Evolutionary conservation across 257 asterid species (phyloP), one percentile per base, ranked within the genome.

Genomic region (Mitragyna speciosa): DNA sequence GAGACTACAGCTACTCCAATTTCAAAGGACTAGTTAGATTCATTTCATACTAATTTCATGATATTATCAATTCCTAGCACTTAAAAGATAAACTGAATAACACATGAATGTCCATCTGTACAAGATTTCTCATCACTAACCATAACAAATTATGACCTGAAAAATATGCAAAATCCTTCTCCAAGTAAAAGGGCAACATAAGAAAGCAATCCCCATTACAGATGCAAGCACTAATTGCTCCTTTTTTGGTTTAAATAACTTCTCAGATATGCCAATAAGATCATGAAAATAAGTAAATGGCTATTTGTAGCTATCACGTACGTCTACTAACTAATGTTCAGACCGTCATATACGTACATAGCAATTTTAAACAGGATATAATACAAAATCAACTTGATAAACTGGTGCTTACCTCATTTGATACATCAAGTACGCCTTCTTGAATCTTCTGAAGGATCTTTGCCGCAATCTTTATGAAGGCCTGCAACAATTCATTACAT

Each of bases 371-470:
- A 28, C 19, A 61, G 33, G 2, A 26, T n/a, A 11, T 26, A 61
- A 2, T 70, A 56, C 65, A 52, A 41, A 16, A 36, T 26, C 24
- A 81, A 65, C 33, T 8, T 54, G 81, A 15, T 22, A 7, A 72
- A 56, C 36, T n/a, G 61, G 72, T 6, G 76, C 72, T 88, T 82
- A 91, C 97, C 91, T 93, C 97, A 14, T 89, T 90, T 33, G 96
- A 91, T 26, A 90, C 92, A 71, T 91, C 94, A 81, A 89, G 74
- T 24, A 92, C 92, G 11, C 97, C 96, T 72, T 91, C 94, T 76
- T 92, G 89, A 78, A 92, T 92, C 84, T 91, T 92, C 85, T 90
- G 86, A 81, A 88, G 96, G 82, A 92, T 90, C 87, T 84, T 91
- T 78, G 89, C 85, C 6, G 95, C 93, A 24, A 95, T 92, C 81